Percentiles rank a stretch among this genome's conserved stretches.
Conservation (phyloP, 1,139 yeast species). For the Trichomonascaceae sp. region DNA sequence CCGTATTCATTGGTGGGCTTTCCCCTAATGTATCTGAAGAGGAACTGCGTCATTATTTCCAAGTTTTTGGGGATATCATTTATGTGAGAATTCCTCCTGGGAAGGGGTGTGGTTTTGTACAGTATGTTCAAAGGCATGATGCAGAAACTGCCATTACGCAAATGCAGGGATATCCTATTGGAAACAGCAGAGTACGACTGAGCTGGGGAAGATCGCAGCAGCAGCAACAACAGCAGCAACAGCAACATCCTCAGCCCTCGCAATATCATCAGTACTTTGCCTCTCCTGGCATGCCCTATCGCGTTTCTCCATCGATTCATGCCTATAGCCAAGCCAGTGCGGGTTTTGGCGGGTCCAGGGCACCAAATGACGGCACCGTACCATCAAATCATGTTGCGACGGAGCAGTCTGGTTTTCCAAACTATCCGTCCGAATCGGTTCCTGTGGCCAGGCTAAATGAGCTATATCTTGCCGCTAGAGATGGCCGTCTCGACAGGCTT, state of each 20-base stretch:
- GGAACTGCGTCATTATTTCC: constrained; percentile 65
- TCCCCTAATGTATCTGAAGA: constrained; percentile 71
- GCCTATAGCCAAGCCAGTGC: constrained; percentile 4
- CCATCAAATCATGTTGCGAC: constrained; percentile 2
- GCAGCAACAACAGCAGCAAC: constrained; percentile 7
- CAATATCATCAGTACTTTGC: constrained; percentile 8
- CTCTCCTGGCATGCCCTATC: constrained; percentile 25
- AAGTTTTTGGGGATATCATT: constrained; percentile 77
- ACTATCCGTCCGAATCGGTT: constrained; percentile 27
- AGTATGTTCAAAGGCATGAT: constrained; percentile 67
- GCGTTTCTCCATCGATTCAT: constrained; percentile 32
- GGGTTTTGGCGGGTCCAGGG: constrained; percentile 3
- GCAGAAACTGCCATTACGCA: constrained; percentile 88
- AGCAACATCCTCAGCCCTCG: constrained; percentile 8
- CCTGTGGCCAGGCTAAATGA: constrained; percentile 42
- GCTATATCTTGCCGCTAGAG: constrained; percentile 42
- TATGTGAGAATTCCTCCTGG: constrained; percentile 88
- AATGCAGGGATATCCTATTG: constrained; percentile 90
- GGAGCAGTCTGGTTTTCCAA: constrained; percentile 5
- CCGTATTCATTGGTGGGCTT: constrained; percentile 92
- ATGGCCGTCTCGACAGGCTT: constrained; percentile 44
- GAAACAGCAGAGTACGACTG: constrained; percentile 75
- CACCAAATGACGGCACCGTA: constrained; percentile 12
- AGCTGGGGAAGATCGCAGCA: constrained; percentile 75
- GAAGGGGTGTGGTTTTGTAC: constrained; percentile 91